Evolutionary conservation across 2,329 filamentous ascomycete genomes (phyloP), one percentile per base, ranked within the genome.

Genomic region (Claviceps maximensis): DNA sequence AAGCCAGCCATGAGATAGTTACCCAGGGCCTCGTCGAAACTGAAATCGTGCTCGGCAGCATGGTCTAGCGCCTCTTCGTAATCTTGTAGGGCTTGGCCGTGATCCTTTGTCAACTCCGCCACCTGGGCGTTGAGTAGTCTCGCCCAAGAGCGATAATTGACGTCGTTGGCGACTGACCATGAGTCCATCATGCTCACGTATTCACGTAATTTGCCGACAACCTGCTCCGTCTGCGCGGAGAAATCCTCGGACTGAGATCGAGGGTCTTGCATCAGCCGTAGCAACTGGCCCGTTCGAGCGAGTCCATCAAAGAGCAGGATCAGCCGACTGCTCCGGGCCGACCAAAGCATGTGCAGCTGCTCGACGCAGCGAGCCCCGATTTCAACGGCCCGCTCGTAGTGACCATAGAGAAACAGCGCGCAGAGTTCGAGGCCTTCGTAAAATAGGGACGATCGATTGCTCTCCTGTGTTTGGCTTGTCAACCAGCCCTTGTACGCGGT

Each of bases 1-100:
- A 82, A 83, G 10, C 84, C 84, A 1, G 82, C 85, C 70, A 89
- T 84, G 31, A 89, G 71, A 62, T 87, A 86, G 61, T 86, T 84
- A 17, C 81, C 79, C 1, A 89, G 72, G 0, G 83, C 86, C 64
- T 89, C 84, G 55, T 90, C 86, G 49, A 89, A 77, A 2, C 77
- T 62, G 56, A 86, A 84, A 45, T 75, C 74, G 59, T 87, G 76
- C 53, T 85, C 74, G 21, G 85, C 75, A 13, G 83, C 79, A 60
- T 89, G 86, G 59, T 90, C 85, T 54, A 89, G 68, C 7, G 83
- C 80, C 56, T 79, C 74, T 63, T 91, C 87, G 60, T 88, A 90
- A 46, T 77, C 70, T 25, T 71, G 71, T 36, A 89, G 73, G 8
- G 84, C 81, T 2, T 67, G 62, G 3, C 78, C 81, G 55, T 81